Evolutionary conservation across 139 green algal genomes (phyloP).

Genomic region (Micromonas pusilla): DNA sequence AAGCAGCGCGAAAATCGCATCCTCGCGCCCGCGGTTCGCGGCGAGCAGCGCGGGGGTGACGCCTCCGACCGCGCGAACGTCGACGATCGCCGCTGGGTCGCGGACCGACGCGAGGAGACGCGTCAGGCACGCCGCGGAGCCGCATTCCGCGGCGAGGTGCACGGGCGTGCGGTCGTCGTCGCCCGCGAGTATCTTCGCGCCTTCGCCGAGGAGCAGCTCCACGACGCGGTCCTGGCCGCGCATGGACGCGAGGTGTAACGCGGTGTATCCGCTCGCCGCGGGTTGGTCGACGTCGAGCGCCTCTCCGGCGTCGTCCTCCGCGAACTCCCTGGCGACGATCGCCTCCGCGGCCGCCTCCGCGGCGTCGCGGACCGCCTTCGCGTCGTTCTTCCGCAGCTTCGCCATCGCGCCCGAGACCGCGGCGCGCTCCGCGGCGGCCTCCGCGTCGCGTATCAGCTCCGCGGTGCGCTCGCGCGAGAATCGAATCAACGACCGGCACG

Average conservation of each 20-base stretch:
- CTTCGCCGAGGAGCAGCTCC: not conserved
- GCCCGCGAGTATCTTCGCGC: not conserved
- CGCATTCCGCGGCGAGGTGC: constrained; percentile 4
- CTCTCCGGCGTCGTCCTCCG: not conserved
- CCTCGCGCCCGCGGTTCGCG: not conserved
- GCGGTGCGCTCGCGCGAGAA: not conserved
- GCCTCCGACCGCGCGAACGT: not conserved
- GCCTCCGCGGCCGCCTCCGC: not conserved
- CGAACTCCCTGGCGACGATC: not conserved
- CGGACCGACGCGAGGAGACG: not conserved
- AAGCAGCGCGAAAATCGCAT: not conserved
- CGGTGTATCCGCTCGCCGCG: not conserved
- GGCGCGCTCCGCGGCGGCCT: not conserved
- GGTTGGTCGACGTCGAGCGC: not conserved
- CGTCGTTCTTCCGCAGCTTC: no score
- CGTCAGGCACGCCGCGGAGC: not conserved
- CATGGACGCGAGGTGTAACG: not conserved
- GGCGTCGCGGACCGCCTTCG: not conserved
- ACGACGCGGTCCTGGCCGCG: not conserved
- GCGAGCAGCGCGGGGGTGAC: not conserved
- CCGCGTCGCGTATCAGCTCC: not conserved
- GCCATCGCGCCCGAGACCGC: no score
- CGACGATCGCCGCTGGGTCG: not conserved
- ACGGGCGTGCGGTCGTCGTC: not conserved
- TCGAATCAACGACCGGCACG: not conserved